Conservation (phyloP, 306 rosid species). For the Sindora glabra region DNA sequence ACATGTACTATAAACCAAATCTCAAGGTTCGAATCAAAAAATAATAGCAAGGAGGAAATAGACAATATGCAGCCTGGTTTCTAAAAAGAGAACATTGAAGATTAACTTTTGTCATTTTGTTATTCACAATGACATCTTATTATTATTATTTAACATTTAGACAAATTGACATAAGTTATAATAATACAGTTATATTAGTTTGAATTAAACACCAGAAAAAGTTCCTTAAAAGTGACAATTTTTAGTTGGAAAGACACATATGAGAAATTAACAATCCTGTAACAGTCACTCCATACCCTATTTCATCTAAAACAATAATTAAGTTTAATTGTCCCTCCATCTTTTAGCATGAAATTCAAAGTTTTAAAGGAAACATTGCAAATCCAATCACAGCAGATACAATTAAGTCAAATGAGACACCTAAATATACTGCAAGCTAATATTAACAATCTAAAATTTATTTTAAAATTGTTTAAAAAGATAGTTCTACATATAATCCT, state of each 20-base stretch:
- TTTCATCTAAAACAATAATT: background rate
- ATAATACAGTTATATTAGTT: background rate
- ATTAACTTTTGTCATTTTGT: background rate
- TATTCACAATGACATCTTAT: no score
- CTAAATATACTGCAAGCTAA: background rate
- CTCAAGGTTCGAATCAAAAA: background rate
- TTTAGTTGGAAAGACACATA: no score
- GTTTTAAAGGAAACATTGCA: background rate
- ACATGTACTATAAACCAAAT: background rate
- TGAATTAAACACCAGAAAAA: no score
- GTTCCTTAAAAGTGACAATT: no score
- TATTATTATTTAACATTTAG: no score
- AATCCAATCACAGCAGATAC: background rate
- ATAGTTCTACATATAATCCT: background rate
- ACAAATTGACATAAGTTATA: background rate
- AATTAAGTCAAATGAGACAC: background rate
- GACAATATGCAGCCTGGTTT: background rate
- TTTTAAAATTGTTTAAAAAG: background rate
- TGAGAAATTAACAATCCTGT: background rate
- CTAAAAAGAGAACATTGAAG: background rate
- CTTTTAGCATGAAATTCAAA: background rate
- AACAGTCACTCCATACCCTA: background rate
- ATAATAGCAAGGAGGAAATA: no score
- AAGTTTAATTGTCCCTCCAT: background rate
- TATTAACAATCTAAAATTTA: background rate